phyloP scores from a whole-genome alignment of 352 stramenopile genomes.

The Peronospora farinosa region DNA sequence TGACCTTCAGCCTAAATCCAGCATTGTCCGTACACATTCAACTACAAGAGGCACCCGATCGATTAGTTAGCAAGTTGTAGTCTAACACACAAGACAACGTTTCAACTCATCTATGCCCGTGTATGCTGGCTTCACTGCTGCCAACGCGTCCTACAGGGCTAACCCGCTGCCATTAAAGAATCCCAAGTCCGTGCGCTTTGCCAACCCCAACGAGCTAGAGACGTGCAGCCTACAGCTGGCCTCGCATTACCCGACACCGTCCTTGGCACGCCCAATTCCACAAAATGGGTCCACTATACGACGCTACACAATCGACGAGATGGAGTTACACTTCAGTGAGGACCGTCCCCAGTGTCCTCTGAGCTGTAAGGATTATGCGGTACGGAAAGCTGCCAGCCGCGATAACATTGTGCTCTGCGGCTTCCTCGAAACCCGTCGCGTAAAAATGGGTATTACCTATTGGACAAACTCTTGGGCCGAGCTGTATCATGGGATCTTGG shows the following conservation, averaged over 20 bases:
- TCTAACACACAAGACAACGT: not conserved
- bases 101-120: slow-evolving; percentile 7
- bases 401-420: slow-evolving; percentile 49
- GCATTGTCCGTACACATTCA: not conserved
- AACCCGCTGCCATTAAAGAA: not conserved
- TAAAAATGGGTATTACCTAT: slow-evolving; percentile 37
- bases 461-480: slow-evolving; percentile 63
- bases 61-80: slow-evolving; percentile 7
- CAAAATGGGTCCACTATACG: slow-evolving; percentile 42
- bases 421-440: slow-evolving; percentile 37
- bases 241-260: slow-evolving; percentile 48
- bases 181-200: slow-evolving; percentile 46
- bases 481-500: slow-evolving; percentile 60
- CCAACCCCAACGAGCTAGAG: slow-evolving; percentile 35
- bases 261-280: slow-evolving; percentile 26
- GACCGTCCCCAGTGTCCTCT: slow-evolving; percentile 34
- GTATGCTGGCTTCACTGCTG: not conserved
- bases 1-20: too few species aligned
- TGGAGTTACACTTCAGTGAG: slow-evolving; percentile 61
- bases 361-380: slow-evolving; percentile 32
- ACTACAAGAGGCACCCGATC: slow-evolving; percentile 1
- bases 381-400: slow-evolving; percentile 42
- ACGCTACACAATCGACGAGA: slow-evolving; percentile 54
- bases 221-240: slow-evolving; percentile 21
- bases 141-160: not conserved